phyloP scores from a whole-genome alignment of 148 eudicot genomes.

The Camellia japonica region DNA sequence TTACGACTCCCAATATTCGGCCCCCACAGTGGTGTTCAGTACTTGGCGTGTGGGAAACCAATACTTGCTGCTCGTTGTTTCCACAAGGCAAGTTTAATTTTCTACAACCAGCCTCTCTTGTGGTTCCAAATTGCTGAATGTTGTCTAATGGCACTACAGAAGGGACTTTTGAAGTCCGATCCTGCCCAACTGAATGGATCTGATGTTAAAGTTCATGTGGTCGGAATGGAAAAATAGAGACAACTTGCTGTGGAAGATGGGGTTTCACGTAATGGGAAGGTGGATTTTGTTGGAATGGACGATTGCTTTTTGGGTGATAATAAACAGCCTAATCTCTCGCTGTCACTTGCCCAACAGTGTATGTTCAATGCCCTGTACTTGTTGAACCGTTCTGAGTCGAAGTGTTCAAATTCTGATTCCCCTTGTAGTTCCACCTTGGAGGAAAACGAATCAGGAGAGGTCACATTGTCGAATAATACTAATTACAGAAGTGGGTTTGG shows the following conservation, averaged over 20 bases:
- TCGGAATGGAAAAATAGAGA: conserved; percentile 88
- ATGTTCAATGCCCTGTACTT: conserved; percentile 68
- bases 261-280: conserved; percentile 23
- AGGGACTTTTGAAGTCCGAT: conserved; percentile 44
- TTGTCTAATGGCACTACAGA: conserved; percentile 67
- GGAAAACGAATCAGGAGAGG: conserved; percentile 44
- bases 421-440: conserved; percentile 25
- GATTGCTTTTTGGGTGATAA: conserved; percentile 29
- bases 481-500: conserved; percentile 20
- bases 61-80: conserved; percentile 75
- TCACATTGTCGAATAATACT: conserved; percentile 23
- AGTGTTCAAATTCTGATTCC: conserved; percentile 29
- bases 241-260: conserved; percentile 52
- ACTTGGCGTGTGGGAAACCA: conserved; percentile 84
- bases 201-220: conserved; percentile 51
- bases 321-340: conserved; percentile 52
- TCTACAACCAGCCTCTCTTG: conserved; percentile 63
- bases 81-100: conserved; percentile 58
- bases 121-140: conserved; percentile 92
- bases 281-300: conserved; percentile 30
- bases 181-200: conserved; percentile 28
- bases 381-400: conserved; percentile 37
- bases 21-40: conserved; percentile 77
- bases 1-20: no score
- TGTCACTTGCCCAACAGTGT: conserved; percentile 61